phyloP scores from a whole-genome alignment of 2,329 filamentous ascomycete genomes.

The Lecanicillium sp. region DNA sequence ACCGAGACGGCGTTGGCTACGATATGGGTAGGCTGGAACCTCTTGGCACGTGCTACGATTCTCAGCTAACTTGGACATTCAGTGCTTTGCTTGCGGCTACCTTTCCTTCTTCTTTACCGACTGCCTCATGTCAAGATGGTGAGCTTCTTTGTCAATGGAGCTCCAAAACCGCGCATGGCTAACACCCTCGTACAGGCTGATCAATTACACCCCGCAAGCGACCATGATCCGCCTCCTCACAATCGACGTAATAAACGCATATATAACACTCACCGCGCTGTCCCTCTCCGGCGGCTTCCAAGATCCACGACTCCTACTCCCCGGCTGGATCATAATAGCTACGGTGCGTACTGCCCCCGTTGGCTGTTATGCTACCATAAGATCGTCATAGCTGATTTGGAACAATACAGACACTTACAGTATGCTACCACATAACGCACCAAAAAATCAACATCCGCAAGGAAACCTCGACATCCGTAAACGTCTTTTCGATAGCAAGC shows the following conservation, averaged over 20 bases:
- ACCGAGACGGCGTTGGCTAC: slow-evolving; percentile 66
- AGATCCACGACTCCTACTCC: slow-evolving; percentile 63
- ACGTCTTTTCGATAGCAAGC: slow-evolving; percentile 68
- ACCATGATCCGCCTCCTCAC: slow-evolving; percentile 73
- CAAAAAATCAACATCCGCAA: slow-evolving; percentile 73
- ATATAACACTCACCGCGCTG: slow-evolving; percentile 65
- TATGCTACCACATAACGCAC: slow-evolving; percentile 69
- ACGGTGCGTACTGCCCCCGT: slow-evolving; percentile 41
- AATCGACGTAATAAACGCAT: slow-evolving; percentile 66
- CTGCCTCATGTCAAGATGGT: slow-evolving; percentile 79
- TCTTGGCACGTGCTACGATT: no score
- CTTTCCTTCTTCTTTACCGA: slow-evolving; percentile 79
- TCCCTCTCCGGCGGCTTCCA: slow-evolving; percentile 62
- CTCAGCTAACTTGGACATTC: slow-evolving; percentile 9
- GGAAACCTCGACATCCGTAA: slow-evolving; percentile 69
- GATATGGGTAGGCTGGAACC: slow-evolving; percentile 54
- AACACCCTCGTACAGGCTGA: slow-evolving; percentile 47
- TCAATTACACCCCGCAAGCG: slow-evolving; percentile 75
- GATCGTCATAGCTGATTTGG: neutral
- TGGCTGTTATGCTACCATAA: slow-evolving; percentile 1
- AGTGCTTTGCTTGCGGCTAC: slow-evolving; percentile 72
- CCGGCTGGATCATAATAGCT: slow-evolving; percentile 72
- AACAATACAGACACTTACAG: slow-evolving; percentile 53
- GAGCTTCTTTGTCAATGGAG: slow-evolving; percentile 16
- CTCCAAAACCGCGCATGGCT: no score